Evolutionary conservation across 2,329 filamentous ascomycete species (phyloP), one percentile per base, ranked within the genome.

Genomic region (Ascochyta clinopodiicola): DNA sequence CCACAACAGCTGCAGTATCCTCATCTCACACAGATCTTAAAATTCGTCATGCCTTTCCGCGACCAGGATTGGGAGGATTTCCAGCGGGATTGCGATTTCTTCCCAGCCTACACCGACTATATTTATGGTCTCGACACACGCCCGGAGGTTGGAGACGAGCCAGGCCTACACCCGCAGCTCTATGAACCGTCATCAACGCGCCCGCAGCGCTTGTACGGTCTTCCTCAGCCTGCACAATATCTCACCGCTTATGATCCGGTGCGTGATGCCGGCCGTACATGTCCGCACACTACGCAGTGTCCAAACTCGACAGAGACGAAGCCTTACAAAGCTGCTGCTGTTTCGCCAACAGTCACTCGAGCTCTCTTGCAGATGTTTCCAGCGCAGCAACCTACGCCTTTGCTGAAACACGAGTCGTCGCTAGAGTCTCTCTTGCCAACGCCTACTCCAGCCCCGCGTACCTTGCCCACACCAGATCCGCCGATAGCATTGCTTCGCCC

Each of bases 31-130:
- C 3, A 15, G 22, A 9, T 19, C 27, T n/a, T 13, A 6, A 1
- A 13, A 15, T 1, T 19, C 32, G 34, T n/a, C 31, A 68, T 67
- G 65, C 56, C 62, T 15, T 65, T 59, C 36, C 52, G 17, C n/a
- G 51, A 65, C 19, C 39, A 36, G 22, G 56, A 63, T 2, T 66
- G 59, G 57, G 61, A 68, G 21, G 59, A 67, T 17, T 35, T 53
- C 6, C 56, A 58, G 45, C 64, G 62, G 39, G 65, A 68, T 47
- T 57, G 44, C 32, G 52, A 46, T 9, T 24, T 56, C 32, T 69
- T 69, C 32, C 65, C 65, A 15, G 65, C 67, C 6, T 69, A 63
- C 38, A 62, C 44, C 4, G 64, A 69, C 48, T 68, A 57, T 17
- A 35, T 69, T 13, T 62, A 52, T 9, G 67, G 62, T 27, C 25